Conservation (phyloP, 331 rosid genomes). For the Pyracantha coccinea region DNA sequence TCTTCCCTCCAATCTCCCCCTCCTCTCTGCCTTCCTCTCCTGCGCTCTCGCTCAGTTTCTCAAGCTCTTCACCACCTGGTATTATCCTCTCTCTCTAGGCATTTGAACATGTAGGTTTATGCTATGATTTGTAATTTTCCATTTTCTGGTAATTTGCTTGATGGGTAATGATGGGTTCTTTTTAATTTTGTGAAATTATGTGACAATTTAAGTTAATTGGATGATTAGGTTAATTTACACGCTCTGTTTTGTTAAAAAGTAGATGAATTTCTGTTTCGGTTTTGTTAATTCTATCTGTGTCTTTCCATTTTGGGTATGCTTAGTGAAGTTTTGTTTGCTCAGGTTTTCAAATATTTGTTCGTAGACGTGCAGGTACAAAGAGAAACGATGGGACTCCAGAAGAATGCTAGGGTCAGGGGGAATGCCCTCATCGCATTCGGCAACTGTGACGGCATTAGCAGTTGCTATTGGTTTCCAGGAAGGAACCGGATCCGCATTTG, state of each 20-base stretch:
- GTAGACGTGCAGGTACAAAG: constrained; percentile 36
- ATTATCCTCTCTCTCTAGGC: not conserved
- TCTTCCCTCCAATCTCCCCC: constrained; percentile 32
- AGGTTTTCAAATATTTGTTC: not conserved
- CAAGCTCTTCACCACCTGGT: constrained; percentile 48
- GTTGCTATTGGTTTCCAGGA: constrained; percentile 33
- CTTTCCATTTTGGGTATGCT: not conserved
- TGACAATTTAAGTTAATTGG: not conserved
- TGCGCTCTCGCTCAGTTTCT: constrained; percentile 44
- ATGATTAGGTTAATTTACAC: not conserved
- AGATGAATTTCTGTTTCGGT: not conserved
- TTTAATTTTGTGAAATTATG: not conserved
- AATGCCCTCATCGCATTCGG: constrained; percentile 48
- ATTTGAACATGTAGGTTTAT: not conserved
- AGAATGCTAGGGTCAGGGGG: constrained; percentile 48
- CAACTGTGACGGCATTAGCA: constrained; percentile 36
- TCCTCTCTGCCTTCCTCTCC: constrained; percentile 42
- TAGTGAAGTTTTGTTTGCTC: not conserved
- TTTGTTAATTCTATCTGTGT: not conserved
- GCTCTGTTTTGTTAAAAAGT: not conserved
- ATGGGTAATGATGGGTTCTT: not conserved
- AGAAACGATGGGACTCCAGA: constrained; percentile 45
- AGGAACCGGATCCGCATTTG: constrained; percentile 34
- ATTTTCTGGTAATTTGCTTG: not conserved
- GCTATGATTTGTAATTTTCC: not conserved